Conservation (phyloP, 2,329 filamentous ascomycete genomes). For the Parastagonospora avenae region DNA sequence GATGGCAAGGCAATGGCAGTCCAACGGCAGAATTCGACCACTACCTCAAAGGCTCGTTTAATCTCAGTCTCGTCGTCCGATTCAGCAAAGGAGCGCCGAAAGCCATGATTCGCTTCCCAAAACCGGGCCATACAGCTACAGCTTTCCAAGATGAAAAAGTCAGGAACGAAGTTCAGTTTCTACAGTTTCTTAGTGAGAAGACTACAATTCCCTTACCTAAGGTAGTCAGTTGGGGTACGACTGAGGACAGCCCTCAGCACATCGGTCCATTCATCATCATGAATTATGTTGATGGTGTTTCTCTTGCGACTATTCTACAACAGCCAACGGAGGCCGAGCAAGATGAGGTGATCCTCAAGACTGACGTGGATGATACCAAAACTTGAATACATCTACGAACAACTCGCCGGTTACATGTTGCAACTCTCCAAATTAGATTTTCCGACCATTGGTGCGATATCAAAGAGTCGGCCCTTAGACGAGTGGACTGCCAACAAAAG, state of each 20-base stretch:
- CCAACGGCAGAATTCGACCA: constrained; percentile 16
- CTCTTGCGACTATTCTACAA: constrained; percentile 10
- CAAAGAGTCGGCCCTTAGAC: constrained; percentile 24
- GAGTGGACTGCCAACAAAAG: constrained; percentile 36
- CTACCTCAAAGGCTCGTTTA: constrained; percentile 1
- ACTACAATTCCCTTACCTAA: constrained; percentile 15
- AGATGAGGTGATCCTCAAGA: constrained; percentile 1
- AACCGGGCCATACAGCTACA: constrained; percentile 9
- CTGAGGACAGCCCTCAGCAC: constrained; percentile 13
- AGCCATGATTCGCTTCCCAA: constrained; percentile 6
- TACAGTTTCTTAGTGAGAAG: constrained; percentile 15
- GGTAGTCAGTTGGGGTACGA: constrained; percentile 13
- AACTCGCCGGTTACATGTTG: constrained; percentile 20
- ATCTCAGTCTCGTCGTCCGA: neutral
- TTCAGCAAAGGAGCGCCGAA: constrained; percentile 1
- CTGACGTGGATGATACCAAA: constrained; percentile 7
- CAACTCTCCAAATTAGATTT: constrained; percentile 18
- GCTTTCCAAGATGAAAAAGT: constrained; percentile 15
- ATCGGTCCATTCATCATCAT: constrained; percentile 26
- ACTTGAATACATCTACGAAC: constrained; percentile 27
- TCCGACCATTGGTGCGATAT: constrained; percentile 34
- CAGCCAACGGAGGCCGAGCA: neutral
- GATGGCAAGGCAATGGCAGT: constrained; percentile 7
- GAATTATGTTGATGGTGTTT: constrained; percentile 18
- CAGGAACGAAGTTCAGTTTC: constrained; percentile 11